These are phyloP conservation scores for Psilocybe sp. DNA, from an alignment of 768 basidiomycete species.

Conservation along the genomic window DNA sequence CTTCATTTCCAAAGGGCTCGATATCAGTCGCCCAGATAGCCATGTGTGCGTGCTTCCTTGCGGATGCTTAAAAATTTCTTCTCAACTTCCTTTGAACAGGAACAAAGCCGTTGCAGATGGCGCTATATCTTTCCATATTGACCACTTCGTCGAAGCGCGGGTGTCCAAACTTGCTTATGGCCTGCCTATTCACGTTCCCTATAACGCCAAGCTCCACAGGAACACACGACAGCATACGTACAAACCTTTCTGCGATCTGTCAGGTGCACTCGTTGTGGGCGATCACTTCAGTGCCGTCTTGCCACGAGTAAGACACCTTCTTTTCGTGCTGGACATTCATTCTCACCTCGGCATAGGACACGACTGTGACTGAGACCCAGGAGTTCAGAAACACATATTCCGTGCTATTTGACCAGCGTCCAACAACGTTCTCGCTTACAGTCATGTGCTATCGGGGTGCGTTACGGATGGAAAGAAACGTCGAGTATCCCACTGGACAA, in stretches of 20 bases:
- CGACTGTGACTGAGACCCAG: slow-evolving; percentile 35
- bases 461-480: neutral
- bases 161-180: slow-evolving; percentile 21
- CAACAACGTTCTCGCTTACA: slow-evolving; percentile 3
- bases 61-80: neutral
- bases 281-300: slow-evolving; percentile 36
- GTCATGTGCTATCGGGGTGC: slow-evolving; percentile 22
- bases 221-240: slow-evolving; percentile 33
- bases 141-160: slow-evolving; percentile 17
- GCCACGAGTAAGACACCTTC: slow-evolving; percentile 25
- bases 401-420: no score
- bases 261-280: slow-evolving; percentile 28
- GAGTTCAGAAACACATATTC: slow-evolving; percentile 36
- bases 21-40: slow-evolving; percentile 43
- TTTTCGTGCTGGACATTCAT: neutral
- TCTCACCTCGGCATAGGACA: slow-evolving; percentile 24
- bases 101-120: slow-evolving; percentile 25
- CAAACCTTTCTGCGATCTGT: slow-evolving; percentile 23
- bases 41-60: slow-evolving; percentile 38
- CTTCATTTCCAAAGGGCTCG: slow-evolving; percentile 31
- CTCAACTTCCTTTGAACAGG: slow-evolving; percentile 1
- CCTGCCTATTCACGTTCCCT: slow-evolving; percentile 21
- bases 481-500: neutral
- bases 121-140: slow-evolving; percentile 20
- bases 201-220: slow-evolving; percentile 20